These are phyloP conservation scores for Albophoma yamanashiensis DNA, from an alignment of 2,329 filamentous ascomycete genomes.

Conservation along the genomic window DNA sequence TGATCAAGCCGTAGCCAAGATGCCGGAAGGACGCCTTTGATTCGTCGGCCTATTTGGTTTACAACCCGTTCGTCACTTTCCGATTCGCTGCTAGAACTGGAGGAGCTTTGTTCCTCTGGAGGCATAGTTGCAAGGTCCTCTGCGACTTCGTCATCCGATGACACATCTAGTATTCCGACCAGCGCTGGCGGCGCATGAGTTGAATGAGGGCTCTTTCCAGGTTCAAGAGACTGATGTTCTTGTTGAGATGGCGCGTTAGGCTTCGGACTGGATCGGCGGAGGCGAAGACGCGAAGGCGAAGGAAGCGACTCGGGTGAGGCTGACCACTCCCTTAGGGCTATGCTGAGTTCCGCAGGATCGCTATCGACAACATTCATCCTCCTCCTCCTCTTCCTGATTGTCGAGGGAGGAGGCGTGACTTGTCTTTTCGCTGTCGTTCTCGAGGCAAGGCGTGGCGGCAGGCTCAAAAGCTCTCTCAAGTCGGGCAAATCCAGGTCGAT, in stretches of 20 bases:
- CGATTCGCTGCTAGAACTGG: slow-evolving; percentile 17
- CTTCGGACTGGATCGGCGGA: not conserved
- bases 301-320: not conserved
- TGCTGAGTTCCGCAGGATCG: slow-evolving; percentile 15
- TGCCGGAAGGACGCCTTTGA: slow-evolving; percentile 54
- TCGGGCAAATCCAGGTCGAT: slow-evolving; percentile 27
- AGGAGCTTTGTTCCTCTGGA: slow-evolving; percentile 2
- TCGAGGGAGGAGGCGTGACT: slow-evolving; percentile 12
- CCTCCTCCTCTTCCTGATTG: slow-evolving; percentile 17
- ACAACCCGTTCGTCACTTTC: slow-evolving; percentile 31
- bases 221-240: not conserved
- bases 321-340: not conserved
- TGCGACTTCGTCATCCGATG: slow-evolving; percentile 13
- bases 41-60: slow-evolving; percentile 31
- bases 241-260: not conserved
- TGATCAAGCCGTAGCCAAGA: slow-evolving; percentile 55
- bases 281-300: not conserved
- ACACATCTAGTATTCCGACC: slow-evolving; percentile 6
- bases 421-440: slow-evolving; percentile 12
- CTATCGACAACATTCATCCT: slow-evolving; percentile 19
- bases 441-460: slow-evolving; percentile 5
- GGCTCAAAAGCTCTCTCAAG: slow-evolving; percentile 21
- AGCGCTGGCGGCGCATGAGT: not conserved
- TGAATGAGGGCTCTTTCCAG: not conserved
- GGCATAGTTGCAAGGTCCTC: slow-evolving; percentile 1